These are phyloP conservation scores for Chenopodium quinoa DNA, from an alignment of 148 eudicot species.

Conservation along the genomic window DNA sequence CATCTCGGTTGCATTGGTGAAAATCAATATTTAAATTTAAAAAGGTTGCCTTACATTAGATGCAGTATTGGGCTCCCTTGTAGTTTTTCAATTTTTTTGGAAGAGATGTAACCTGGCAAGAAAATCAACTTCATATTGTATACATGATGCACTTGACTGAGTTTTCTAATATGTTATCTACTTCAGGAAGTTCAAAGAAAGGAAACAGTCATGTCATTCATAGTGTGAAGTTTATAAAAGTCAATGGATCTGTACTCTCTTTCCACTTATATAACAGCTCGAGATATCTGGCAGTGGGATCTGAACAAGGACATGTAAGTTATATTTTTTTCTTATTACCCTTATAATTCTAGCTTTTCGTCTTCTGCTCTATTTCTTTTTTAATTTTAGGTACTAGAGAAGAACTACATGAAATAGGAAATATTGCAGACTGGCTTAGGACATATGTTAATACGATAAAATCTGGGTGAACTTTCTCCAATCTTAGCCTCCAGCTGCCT, in stretches of 20 bases:
- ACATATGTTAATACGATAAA: not conserved
- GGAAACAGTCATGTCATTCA: slow-evolving; percentile 69
- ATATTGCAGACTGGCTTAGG: not conserved
- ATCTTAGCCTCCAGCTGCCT: not conserved
- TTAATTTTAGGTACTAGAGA: not conserved
- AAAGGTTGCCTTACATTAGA: not conserved
- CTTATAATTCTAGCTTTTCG: slow-evolving; percentile 1
- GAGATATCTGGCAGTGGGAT: slow-evolving; percentile 76
- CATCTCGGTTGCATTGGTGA: not conserved
- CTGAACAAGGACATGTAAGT: slow-evolving; percentile 91
- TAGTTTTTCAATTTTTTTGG: not conserved
- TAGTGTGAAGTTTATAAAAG: slow-evolving; percentile 58
- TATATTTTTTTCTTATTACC: slow-evolving; percentile 4
- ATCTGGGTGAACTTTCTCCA: not conserved
- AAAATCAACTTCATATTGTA: not conserved
- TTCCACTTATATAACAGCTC: slow-evolving; percentile 39
- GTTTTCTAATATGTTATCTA: slow-evolving; percentile 12
- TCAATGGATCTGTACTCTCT: slow-evolving; percentile 69
- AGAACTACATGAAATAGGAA: not conserved
- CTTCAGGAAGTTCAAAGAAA: slow-evolving; percentile 78
- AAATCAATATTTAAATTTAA: not conserved
- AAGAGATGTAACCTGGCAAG: not conserved
- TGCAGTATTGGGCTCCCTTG: not conserved
- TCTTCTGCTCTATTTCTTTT: not conserved
- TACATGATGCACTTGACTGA: not conserved